These are phyloP conservation scores for Diutina sp. DNA, from an alignment of 1,139 yeast species.

Conservation along the genomic window DNA sequence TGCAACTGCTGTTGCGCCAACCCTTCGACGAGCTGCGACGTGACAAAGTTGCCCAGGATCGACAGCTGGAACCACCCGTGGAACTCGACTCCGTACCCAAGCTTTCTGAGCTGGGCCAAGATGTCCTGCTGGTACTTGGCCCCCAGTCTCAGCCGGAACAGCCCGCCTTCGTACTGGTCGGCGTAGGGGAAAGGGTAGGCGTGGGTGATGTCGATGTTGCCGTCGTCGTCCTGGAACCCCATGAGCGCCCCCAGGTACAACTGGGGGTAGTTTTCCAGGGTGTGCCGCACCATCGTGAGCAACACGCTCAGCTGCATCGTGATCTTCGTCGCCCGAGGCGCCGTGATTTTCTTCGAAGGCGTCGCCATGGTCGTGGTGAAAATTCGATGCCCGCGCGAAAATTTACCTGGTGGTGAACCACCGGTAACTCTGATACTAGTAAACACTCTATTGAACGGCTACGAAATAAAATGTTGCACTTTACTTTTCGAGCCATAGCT, in stretches of 20 bases:
- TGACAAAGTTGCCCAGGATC: constrained; percentile 55
- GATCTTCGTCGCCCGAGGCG: constrained; percentile 33
- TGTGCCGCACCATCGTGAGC: constrained; percentile 60
- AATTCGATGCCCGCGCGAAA: background rate
- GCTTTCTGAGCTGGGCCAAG: constrained; percentile 45
- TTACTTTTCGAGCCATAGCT: too few species aligned
- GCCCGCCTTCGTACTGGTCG: constrained; percentile 41
- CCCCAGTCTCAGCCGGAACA: constrained; percentile 47
- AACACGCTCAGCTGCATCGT: constrained; percentile 49
- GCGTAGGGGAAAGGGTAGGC: constrained; percentile 52
- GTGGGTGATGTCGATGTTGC: constrained; percentile 42
- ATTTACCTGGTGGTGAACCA: background rate
- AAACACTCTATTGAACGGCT: too few species aligned
- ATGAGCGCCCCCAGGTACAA: constrained; percentile 65
- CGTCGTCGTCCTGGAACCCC: constrained; percentile 57
- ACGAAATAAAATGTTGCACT: too few species aligned
- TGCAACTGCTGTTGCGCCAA: constrained; percentile 53
- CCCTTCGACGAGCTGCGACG: constrained; percentile 53
- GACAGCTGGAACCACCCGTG: constrained; percentile 80
- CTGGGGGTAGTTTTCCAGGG: constrained; percentile 56
- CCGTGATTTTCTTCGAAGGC: background rate
- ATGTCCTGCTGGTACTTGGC: constrained; percentile 61
- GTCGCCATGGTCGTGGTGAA: background rate
- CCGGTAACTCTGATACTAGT: too few species aligned
- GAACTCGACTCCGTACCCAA: constrained; percentile 59